Base-by-base conservation (phyloP, 306 rosid genomes). In the Acacia acuminata region DNA sequence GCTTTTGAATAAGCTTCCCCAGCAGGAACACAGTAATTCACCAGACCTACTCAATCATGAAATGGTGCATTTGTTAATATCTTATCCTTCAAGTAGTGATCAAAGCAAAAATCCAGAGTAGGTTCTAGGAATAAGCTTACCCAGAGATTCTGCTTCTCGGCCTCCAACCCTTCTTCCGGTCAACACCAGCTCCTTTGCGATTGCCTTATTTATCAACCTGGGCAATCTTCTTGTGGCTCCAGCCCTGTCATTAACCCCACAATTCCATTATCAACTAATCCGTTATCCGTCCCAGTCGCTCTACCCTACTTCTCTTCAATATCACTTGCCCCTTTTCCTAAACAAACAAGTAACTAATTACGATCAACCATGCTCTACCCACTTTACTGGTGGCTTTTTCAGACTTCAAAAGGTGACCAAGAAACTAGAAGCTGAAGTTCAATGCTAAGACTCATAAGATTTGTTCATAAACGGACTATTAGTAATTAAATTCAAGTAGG, bases 171-270 rank as follows among this genome's bases (percentile, higher is more conserved):
- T 90, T 82, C 86, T 84, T 68, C 94, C 92, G 2, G 91, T 90
- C 58, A 78, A 82, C 75, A 92, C 84, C 73, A 92, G 86, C 71
- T 92, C 94, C 89, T 87, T 87, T 56, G 96, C 93, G 38, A 81
- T 40, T 27, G 96, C 88, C 88, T 79, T 88, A 67, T 90, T 90
- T 34, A 90, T 71, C 75, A 92, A 73, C 85, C 94, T 90, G 67
- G 96, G 96, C 56, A 92, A 91, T 69, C 90, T 76, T 50, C 86
- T 87, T 4, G 96, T 92, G 47, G 87, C 96, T 47, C 96, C 94
- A 11, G 96, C 96, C 81, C 96, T 92, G 90, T 43, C 17, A 66
- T 81, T 64, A 73, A 8, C 25, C 56, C 85, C 42, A 22, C 20
- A 64, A 70, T 70, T 73, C 64, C 76, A 47, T 32, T 60, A 71